Percentiles rank a stretch among this genome's conserved stretches.
These are phyloP conservation scores for Vitis cinerea DNA, from an alignment of 164 flowering plant genomes.

Conservation along the genomic window DNA sequence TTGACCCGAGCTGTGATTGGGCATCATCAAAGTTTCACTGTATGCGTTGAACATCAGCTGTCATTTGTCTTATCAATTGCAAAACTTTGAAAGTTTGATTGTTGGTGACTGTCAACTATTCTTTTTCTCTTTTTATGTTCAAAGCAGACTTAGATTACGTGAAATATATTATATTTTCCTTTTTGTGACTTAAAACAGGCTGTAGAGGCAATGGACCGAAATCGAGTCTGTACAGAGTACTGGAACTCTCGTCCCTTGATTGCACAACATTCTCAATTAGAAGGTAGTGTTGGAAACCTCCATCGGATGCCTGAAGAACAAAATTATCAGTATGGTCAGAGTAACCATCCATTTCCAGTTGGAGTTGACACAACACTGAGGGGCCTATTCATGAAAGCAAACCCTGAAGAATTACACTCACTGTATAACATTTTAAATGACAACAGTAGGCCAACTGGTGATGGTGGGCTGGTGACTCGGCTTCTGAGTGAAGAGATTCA, in stretches of 20 bases:
- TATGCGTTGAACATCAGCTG: too few relatives aligned
- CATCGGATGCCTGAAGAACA: slow-evolving; percentile 11
- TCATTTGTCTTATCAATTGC: too few relatives aligned
- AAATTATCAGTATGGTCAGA: slow-evolving; percentile 4
- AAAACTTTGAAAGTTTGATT: too few relatives aligned
- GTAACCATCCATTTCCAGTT: slow-evolving; percentile 12
- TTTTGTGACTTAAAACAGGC: slow-evolving; percentile 26
- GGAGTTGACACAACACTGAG: slow-evolving; percentile 33
- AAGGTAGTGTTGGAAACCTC: background rate
- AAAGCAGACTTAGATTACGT: background rate
- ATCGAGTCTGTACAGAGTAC: slow-evolving; percentile 61
- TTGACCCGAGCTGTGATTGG: too few relatives aligned
- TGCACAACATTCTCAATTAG: slow-evolving; percentile 21
- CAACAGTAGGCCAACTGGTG: slow-evolving; percentile 19
- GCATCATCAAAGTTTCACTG: too few relatives aligned
- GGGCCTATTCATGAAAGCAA: slow-evolving; percentile 69
- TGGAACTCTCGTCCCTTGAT: slow-evolving; percentile 68
- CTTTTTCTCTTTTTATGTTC: background rate
- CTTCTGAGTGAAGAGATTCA: slow-evolving; percentile 59
- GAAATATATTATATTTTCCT: background rate
- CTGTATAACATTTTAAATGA: slow-evolving; percentile 38
- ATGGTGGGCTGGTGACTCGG: slow-evolving; percentile 22
- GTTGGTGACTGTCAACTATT: background rate
- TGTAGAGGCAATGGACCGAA: slow-evolving; percentile 59
- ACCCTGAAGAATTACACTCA: slow-evolving; percentile 54